A percentile compares a stretch with the other conserved stretches of the same genome.
phyloP scores from a whole-genome alignment of 768 basidiomycete species.

The Suillus occidentalis region DNA sequence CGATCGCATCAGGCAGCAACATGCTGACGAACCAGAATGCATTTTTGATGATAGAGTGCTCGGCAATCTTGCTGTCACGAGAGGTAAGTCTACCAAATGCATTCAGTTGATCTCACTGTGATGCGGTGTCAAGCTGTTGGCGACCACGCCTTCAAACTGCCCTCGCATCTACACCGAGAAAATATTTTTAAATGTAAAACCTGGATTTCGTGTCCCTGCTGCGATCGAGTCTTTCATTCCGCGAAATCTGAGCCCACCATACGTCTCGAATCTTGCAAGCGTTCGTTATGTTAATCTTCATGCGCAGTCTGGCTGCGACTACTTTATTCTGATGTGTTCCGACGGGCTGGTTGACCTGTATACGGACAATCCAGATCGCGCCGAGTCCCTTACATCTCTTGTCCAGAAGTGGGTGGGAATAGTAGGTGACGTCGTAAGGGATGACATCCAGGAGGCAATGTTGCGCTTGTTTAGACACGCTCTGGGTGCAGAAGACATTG shows the following conservation, averaged over 20 bases:
- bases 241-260: constrained; percentile 53
- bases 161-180: constrained; percentile 46
- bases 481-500: constrained; percentile 43
- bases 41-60: constrained; percentile 47
- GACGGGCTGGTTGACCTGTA: constrained; percentile 49
- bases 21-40: constrained; percentile 47
- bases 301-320: constrained; percentile 21
- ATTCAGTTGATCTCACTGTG: not conserved
- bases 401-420: constrained; percentile 38
- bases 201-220: constrained; percentile 36
- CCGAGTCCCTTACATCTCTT: constrained; percentile 26
- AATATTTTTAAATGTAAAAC: constrained; percentile 43
- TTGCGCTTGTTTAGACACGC: constrained; percentile 44
- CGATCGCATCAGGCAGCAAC: constrained; percentile 39
- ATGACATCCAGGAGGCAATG: constrained; percentile 18
- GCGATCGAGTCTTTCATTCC: constrained; percentile 41
- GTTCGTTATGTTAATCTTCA: constrained; percentile 40
- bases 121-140: constrained; percentile 42
- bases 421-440: constrained; percentile 18
- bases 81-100: constrained; percentile 16
- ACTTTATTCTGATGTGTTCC: constrained; percentile 47
- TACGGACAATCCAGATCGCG: constrained; percentile 12
- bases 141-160: constrained; percentile 55
- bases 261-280: constrained; percentile 46
- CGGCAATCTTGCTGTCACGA: constrained; percentile 46